These are phyloP conservation scores for Ceratobasidium sp. DNA, from an alignment of 1,284 basidiomycete genomes.

Conservation along the genomic window DNA sequence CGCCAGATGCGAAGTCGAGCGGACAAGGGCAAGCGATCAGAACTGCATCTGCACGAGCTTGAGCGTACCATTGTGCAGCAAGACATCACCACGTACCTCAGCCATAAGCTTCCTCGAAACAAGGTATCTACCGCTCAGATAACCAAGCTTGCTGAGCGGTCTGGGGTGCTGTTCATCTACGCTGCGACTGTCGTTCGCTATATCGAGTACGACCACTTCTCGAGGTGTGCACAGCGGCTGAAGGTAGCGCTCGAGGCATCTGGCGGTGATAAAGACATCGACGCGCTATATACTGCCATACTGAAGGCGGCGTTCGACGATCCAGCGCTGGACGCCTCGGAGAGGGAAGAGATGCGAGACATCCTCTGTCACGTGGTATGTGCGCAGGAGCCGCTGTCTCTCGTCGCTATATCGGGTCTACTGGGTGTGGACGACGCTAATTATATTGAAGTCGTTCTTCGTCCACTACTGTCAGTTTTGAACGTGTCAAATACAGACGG, in stretches of 20 bases:
- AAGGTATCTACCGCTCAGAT: not conserved
- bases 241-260: no score
- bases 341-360: not conserved
- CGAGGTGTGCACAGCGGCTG: no score
- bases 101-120: not conserved
- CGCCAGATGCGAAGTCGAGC: no score
- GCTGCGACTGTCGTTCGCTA: slow-evolving; percentile 10
- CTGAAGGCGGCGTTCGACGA: not conserved
- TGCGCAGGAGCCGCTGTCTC: slow-evolving; percentile 4
- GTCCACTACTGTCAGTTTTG: not conserved
- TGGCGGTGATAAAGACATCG: not conserved
- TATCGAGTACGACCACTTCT: not conserved
- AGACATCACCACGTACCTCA: not conserved
- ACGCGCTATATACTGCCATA: not conserved
- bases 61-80: not conserved
- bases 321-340: not conserved
- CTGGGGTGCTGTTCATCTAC: slow-evolving; percentile 9
- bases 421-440: not conserved
- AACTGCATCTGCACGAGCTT: slow-evolving; percentile 1
- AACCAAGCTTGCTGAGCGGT: not conserved
- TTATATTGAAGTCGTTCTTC: not conserved
- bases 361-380: not conserved
- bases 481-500: not conserved
- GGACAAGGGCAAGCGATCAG: no score
- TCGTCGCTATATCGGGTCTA: not conserved